phyloP scores from a whole-genome alignment of 148 eudicot genomes.

The Fagopyrum tataricum region DNA sequence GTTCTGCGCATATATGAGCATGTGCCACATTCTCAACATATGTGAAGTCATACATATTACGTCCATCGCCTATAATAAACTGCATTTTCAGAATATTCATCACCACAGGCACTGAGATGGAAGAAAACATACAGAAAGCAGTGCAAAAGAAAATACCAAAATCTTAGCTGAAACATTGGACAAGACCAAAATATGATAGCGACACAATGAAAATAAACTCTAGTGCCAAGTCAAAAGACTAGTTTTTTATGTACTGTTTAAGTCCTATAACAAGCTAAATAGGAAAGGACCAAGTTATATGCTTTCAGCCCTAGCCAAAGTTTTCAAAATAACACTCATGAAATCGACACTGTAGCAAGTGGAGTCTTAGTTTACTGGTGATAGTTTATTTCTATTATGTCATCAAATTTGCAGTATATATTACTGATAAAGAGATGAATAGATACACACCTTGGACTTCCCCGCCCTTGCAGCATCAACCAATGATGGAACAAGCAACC shows the following conservation, averaged over 20 bases:
- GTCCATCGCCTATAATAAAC: constrained; percentile 89
- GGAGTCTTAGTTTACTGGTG: not conserved
- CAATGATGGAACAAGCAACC: constrained; percentile 79
- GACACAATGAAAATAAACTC: not conserved
- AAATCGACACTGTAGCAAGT: not conserved
- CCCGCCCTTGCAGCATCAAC: constrained; percentile 91
- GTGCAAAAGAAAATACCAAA: not conserved
- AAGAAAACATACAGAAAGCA: not conserved
- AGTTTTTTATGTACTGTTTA: not conserved
- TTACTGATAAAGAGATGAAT: not conserved
- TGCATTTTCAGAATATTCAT: constrained; percentile 19
- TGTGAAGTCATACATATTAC: constrained; percentile 89
- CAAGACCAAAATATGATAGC: not conserved
- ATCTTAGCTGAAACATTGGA: not conserved
- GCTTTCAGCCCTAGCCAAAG: not conserved
- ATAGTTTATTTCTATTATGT: not conserved
- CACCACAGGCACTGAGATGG: not conserved
- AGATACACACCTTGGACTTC: constrained; percentile 59
- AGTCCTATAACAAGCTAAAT: not conserved
- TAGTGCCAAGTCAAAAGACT: not conserved
- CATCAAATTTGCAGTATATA: not conserved
- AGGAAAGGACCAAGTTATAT: not conserved
- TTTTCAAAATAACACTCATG: not conserved
- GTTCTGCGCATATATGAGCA: constrained; percentile 97
- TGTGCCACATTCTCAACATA: constrained; percentile 97